phyloP scores from a whole-genome alignment of 768 basidiomycete species.

The Cystobasidium onofrii region DNA sequence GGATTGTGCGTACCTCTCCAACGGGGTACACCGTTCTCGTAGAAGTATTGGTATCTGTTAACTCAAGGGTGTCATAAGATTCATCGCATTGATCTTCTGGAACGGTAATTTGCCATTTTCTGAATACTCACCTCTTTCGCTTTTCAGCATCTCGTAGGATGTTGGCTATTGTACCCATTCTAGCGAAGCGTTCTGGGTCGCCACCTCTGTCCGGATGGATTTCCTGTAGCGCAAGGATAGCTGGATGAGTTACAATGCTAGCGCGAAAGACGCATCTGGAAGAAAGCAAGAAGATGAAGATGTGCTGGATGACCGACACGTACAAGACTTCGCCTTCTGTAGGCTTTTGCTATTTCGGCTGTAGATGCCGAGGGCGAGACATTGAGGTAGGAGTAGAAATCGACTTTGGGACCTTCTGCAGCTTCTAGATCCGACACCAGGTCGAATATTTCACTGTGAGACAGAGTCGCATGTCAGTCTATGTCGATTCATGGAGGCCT shows the following conservation, averaged over 20 bases:
- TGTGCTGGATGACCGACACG: neutral
- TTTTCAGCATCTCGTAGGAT: conserved; percentile 70
- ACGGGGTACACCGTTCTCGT: conserved; percentile 91
- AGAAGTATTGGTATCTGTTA: conserved; percentile 73
- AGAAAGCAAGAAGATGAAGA: neutral
- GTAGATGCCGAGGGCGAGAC: conserved; percentile 65
- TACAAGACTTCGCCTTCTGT: conserved; percentile 63
- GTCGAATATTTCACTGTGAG: conserved; percentile 41
- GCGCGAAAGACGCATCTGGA: neutral
- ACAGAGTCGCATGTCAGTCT: neutral
- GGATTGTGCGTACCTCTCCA: conserved; percentile 59
- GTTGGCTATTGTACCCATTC: conserved; percentile 72
- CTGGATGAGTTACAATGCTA: conserved; percentile 48
- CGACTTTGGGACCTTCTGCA: conserved; percentile 67
- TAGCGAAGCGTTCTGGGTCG: conserved; percentile 80
- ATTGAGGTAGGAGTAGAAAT: conserved; percentile 89
- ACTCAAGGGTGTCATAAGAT: too few relatives aligned
- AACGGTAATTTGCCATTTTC: too few relatives aligned
- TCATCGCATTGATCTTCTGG: too few relatives aligned
- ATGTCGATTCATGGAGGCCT: too few relatives aligned
- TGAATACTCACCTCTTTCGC: conserved; percentile 65
- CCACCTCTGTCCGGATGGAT: conserved; percentile 59
- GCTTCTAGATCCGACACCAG: conserved; percentile 40
- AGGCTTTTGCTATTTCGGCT: conserved; percentile 75
- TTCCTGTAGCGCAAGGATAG: conserved; percentile 89